phyloP scores from a whole-genome alignment of 177 flowering plant genomes.

The Telopea speciosissima region DNA sequence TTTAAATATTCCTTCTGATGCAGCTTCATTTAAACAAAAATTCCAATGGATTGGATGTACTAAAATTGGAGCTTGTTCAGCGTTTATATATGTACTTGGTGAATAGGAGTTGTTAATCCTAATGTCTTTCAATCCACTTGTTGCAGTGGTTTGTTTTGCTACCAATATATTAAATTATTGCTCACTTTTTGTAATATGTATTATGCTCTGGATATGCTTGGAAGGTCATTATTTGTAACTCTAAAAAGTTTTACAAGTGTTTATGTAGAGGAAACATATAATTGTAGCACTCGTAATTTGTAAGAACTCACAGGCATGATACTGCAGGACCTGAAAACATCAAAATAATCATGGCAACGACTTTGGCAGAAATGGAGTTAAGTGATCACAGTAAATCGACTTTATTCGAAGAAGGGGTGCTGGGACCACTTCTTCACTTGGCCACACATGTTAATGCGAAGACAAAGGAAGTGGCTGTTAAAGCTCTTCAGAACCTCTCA shows the following conservation, averaged over 20 bases:
- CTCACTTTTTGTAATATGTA: too few species aligned
- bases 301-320: background rate
- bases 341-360: constrained; percentile 43
- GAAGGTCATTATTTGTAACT: background rate
- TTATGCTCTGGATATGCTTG: background rate
- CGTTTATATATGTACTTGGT: too few species aligned
- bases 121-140: too few species aligned
- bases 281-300: background rate
- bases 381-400: constrained; percentile 52
- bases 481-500: constrained; percentile 55
- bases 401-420: constrained; percentile 48
- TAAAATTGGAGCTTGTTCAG: too few species aligned
- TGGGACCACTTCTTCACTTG: constrained; percentile 46
- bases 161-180: too few species aligned
- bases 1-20: too few species aligned
- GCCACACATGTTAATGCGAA: constrained; percentile 31
- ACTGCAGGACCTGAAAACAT: constrained; percentile 50
- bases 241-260: background rate
- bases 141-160: too few species aligned
- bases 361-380: constrained; percentile 69
- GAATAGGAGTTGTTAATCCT: too few species aligned
- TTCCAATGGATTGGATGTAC: too few species aligned
- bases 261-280: background rate
- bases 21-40: too few species aligned
- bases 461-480: constrained; percentile 36